Conservation (phyloP, 1,139 yeast genomes). For the Debaryomyces fabryi region DNA sequence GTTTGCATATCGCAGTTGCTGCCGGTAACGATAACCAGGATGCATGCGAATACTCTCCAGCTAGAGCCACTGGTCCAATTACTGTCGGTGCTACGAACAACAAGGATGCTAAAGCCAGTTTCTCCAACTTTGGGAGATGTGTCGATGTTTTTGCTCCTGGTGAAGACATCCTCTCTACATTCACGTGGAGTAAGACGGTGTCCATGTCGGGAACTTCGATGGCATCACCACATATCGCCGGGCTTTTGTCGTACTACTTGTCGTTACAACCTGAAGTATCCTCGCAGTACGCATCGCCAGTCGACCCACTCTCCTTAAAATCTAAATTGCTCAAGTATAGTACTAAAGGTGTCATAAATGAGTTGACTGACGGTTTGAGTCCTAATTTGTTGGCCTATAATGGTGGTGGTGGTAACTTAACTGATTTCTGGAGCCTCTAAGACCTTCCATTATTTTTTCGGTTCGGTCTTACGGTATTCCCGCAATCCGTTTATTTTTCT, state of each 20-base stretch:
- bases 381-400: constrained; percentile 90
- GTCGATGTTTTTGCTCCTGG: constrained; percentile 53
- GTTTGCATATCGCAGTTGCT: constrained; percentile 47
- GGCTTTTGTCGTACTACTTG: constrained; percentile 43
- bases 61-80: constrained; percentile 44
- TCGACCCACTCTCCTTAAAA: constrained; percentile 39
- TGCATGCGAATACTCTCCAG: constrained; percentile 48
- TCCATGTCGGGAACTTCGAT: constrained; percentile 48
- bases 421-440: constrained; percentile 64
- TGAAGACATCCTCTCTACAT: constrained; percentile 43
- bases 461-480: background rate
- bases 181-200: constrained; percentile 39
- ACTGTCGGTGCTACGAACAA: constrained; percentile 48
- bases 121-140: constrained; percentile 49
- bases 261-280: constrained; percentile 43
- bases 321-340: constrained; percentile 39
- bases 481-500: background rate
- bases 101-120: constrained; percentile 40
- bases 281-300: constrained; percentile 52
- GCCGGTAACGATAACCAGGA: constrained; percentile 50
- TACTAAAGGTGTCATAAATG: constrained; percentile 34
- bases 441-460: background rate
- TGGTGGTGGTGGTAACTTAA: constrained; percentile 85
- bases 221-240: constrained; percentile 50
- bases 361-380: constrained; percentile 69